Base-by-base conservation (phyloP, 1,284 basidiomycete genomes). In the Vanrija humicola region DNA sequence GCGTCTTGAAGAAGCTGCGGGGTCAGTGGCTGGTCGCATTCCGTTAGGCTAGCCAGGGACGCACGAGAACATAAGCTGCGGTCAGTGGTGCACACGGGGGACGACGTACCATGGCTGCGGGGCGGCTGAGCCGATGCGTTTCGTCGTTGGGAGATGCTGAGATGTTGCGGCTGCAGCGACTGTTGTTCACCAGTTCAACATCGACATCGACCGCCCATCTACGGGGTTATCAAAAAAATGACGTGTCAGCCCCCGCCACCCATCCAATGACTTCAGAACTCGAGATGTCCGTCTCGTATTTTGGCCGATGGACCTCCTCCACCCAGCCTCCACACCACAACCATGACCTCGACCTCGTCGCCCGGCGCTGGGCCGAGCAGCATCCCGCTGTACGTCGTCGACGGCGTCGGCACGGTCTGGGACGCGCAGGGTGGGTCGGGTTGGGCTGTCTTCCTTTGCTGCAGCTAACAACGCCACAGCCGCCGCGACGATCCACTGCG, bases 1-100 rank as follows among this genome's bases (percentile, higher is more conserved):
- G 85, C 15, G 95, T 98, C 80, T 98, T 98, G 87, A 99, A 98
- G 44, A 98, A 93, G 47, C 74, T 77, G 62, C 10, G 38, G 38
- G 16, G 52, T 60, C 14, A 59, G 54, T 19, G 12, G 29, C 18
- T 38, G n/a, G n/a, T n/a, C n/a, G n/a, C n/a, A n/a, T n/a, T n/a
- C n/a, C n/a, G n/a, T n/a, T n/a, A n/a, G n/a, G n/a, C n/a, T n/a
- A n/a, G n/a, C n/a, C n/a, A n/a, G n/a, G 25, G 18, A 66, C 70
- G 60, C 48, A 72, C 70, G 70, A 72, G 61, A 72, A 72, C 56
- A 72, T 69, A 48, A 72, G 61, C 70, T 72, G 47, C 16, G 44
- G 59, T 62, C 46, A 62, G 61, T 54, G 21, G 2, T 5, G 19
- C 29, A 25, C 42, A 19, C 19, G 19, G 9, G 42, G 8, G 9